phyloP scores from a whole-genome alignment of 2,329 filamentous ascomycete genomes.

The Fusarium sp. region DNA sequence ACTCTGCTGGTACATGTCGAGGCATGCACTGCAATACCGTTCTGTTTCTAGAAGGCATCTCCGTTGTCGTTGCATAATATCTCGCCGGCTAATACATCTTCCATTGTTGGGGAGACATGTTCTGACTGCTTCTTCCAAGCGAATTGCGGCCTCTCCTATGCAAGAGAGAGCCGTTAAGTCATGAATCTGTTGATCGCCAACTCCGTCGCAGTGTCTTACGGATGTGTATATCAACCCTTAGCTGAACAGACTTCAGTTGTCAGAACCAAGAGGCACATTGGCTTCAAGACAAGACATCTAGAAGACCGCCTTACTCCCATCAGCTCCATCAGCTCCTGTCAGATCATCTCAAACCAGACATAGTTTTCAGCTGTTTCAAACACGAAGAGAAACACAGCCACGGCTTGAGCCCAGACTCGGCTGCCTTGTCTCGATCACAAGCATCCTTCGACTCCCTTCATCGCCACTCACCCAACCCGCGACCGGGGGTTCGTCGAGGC shows the following conservation, averaged over 20 bases:
- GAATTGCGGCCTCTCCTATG: constrained; percentile 20
- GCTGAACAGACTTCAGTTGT: background rate
- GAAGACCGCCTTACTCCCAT: background rate
- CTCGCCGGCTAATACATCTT: constrained; percentile 21
- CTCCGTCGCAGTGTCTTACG: constrained; percentile 6
- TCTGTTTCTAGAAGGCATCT: constrained; percentile 35
- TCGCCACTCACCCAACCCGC: constrained; percentile 6
- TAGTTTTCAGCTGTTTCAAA: background rate
- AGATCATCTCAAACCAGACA: background rate
- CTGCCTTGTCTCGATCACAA: constrained; percentile 12
- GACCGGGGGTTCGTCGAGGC: constrained; percentile 14
- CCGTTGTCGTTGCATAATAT: constrained; percentile 16
- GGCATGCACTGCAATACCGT: constrained; percentile 11
- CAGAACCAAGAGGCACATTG: constrained; percentile 18
- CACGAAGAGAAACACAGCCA: constrained; percentile 19
- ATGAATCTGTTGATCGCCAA: constrained; percentile 19
- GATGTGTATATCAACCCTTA: constrained; percentile 31
- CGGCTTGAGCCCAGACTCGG: constrained; percentile 33
- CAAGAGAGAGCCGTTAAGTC: constrained; percentile 2
- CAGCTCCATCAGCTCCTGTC: background rate
- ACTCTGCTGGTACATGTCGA: constrained; percentile 20
- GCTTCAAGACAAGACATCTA: constrained; percentile 3
- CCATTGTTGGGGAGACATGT: constrained; percentile 4
- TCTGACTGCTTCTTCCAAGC: constrained; percentile 1
- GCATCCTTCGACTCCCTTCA: constrained; percentile 9